Evolutionary conservation across 1,139 yeast species (phyloP), one percentile per base, ranked within the genome.

Genomic region (Nadsonia starkeyi-henricii): DNA sequence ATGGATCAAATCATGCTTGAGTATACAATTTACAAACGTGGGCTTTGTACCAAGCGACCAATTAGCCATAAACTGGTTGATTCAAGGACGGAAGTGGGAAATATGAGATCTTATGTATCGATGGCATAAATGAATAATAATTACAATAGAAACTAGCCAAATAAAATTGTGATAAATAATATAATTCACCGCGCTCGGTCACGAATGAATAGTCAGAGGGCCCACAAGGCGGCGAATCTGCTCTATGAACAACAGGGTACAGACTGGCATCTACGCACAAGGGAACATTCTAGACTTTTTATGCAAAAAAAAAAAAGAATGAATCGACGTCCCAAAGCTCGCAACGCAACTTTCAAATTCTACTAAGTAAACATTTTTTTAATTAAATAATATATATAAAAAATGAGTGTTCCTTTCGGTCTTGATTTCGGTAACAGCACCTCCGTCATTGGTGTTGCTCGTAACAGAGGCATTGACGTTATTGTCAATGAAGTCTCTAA

Each of bases 401-500:
- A 58, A 47, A 81, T 81, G 85, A 79, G 85, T 68, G 79, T 85
- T 67, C 96, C 97, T 70, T 85, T 91, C 64, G 98, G 98, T 75
- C 83, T 91, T 70, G 99, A 91, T 79, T 81, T 91, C 67, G 99
- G 99, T 73, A 88, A 88, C 73, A 76, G 78, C 74, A 84, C 77
- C 55, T 52, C 75, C 55, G 96, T 89, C 58, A 78, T 91, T 65
- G 97, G 96, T 45, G 95, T 94, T 66, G 98, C 98, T 55, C 85
- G 94, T 69, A 91, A 91, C 79, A 81, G 97, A 75, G 97, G 97
- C 65, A 91, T 93, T 67, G 98, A 91, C 69, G 82, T 93, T 62
- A 85, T 91, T 62, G 97, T 91, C 72, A 93, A 93, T 68, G 99
- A 91, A 70, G 98, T 91, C 48, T 89, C 97, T 51, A 91, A 91